Base-by-base conservation (phyloP, 305 asterid species). In the Solanum aculeatissimum region DNA sequence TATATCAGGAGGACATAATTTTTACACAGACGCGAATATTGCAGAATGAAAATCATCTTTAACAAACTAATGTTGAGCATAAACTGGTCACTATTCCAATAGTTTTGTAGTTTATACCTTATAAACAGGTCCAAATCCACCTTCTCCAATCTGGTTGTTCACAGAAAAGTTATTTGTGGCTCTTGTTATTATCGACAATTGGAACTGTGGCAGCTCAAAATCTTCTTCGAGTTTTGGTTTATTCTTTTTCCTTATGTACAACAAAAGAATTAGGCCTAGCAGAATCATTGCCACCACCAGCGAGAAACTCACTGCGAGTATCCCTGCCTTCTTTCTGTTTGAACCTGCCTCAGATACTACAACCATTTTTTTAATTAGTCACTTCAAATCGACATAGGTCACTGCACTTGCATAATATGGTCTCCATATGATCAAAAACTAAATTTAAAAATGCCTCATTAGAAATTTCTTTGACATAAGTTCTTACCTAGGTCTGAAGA, bases 121-220 rank as follows among this genome's bases (percentile, higher is more conserved):
- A 65, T 69, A 83, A 69, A 83, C 85, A 32, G 70, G 81, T 66
- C 85, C 85, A 83, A 6, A 83, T 32, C 85, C 85, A 68, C 85
- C 81, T 16, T 83, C 54, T 45, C 69, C 85, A 63, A 82, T 63
- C 84, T 82, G 69, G 47, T 82, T 82, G 47, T 23, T 82, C 15
- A 60, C 18, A 2, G 85, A 83, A 83, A 83, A 83, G 38, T 69
- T 68, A 47, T 83, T 4, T 12, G 85, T 69, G 42, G 81, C 81
- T 49, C 80, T 83, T 15, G 80, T 53, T 47, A 83, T 49, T 29
- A 51, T 8, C 0, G 81, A 49, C 6, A 69, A 0, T 8, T 53
- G 81, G 16, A 83, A 69, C 42, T 4, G 51, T 9, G 85, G 81
- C 14, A 68, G 16, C 65, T 83, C 81, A 16, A 68, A 53, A 32